Conservation (phyloP, 257 asterid species). For the Perilla frutescens region DNA sequence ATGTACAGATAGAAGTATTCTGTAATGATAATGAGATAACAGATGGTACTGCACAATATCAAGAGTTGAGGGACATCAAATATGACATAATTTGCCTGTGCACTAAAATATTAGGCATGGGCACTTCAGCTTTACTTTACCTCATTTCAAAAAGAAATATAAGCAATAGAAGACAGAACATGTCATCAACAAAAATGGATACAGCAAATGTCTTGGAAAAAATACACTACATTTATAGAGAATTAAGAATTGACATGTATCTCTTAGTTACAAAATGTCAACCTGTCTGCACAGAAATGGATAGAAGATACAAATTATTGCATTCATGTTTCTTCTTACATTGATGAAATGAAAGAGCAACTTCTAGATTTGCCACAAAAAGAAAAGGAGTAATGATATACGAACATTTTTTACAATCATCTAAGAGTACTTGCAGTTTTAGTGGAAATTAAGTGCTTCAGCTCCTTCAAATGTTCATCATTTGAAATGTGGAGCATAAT, state of each 20-base stretch:
- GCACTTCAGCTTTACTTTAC: background rate
- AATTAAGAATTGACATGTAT: constrained; percentile 44
- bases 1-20: background rate
- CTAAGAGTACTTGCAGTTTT: constrained; percentile 51
- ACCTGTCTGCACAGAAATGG: constrained; percentile 41
- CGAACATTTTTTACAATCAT: constrained; percentile 40
- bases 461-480: constrained; percentile 91
- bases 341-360: constrained; percentile 33
- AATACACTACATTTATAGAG: constrained; percentile 39
- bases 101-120: constrained; percentile 30
- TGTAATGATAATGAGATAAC: background rate
- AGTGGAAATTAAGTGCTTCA: constrained; percentile 69
- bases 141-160: too few species aligned
- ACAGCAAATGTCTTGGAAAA: constrained; percentile 34
- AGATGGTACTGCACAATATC: constrained; percentile 7
- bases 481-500: constrained; percentile 82
- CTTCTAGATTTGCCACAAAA: constrained; percentile 22
- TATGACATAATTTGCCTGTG: constrained; percentile 8
- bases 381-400: constrained; percentile 27
- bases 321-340: constrained; percentile 53
- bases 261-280: constrained; percentile 41
- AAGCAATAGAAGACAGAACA: constrained; percentile 20
- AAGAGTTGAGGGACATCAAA: constrained; percentile 13
- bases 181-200: constrained; percentile 4
- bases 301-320: constrained; percentile 42